Evolutionary conservation across 1,139 yeast genomes (phyloP).

Genomic region (Scheffersomyces segobiensis): DNA sequence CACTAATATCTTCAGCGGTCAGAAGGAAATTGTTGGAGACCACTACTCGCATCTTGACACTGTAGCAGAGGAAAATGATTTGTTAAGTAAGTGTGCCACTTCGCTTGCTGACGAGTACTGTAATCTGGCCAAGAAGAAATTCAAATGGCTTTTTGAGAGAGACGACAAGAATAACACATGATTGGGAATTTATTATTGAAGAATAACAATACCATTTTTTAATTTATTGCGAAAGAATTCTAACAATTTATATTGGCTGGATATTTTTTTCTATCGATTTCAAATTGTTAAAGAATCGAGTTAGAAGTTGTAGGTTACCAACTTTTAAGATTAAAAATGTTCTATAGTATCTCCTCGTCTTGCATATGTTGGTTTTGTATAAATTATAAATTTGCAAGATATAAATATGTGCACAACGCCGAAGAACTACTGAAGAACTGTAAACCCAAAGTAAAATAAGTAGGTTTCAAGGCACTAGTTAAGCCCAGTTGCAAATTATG

Average conservation of each 20-base stretch:
- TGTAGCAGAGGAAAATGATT: constrained; percentile 7
- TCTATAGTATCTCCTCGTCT: too few relatives aligned
- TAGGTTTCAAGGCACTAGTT: neutral
- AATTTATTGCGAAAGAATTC: neutral
- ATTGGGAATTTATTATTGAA: neutral
- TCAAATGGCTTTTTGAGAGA: constrained; percentile 1
- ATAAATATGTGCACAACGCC: neutral
- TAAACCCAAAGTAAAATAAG: neutral
- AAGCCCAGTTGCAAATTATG: neutral
- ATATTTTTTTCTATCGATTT: neutral
- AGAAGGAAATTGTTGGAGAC: neutral
- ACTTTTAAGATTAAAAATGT: neutral
- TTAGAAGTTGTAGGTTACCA: neutral
- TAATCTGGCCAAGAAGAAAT: constrained; percentile 3
- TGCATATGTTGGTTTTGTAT: too few relatives aligned
- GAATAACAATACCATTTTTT: neutral
- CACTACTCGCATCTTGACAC: neutral
- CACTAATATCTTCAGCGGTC: constrained; percentile 7
- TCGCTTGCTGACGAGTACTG: constrained; percentile 13
- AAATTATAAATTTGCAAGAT: neutral
- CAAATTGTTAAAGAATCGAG: neutral
- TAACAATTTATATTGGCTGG: too few relatives aligned
- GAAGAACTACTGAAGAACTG: neutral
- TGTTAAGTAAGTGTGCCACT: constrained; percentile 15
- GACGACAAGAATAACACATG: neutral